Percentiles rank a stretch among this genome's conserved stretches.
Conservation (phyloP, 306 rosid genomes). For the Cucurbita maxima region DNA sequence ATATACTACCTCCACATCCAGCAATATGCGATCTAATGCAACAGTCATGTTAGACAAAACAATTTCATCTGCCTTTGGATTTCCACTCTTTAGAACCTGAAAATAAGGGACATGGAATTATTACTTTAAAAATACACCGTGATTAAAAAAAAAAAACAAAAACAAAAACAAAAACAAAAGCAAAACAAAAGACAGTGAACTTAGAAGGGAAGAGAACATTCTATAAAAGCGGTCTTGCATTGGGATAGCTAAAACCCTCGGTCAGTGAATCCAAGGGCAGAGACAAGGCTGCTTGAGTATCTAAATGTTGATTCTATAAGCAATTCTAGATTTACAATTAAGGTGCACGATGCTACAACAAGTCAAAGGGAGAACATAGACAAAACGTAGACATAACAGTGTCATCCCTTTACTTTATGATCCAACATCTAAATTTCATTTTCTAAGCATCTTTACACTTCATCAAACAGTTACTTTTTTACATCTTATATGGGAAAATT, state of each 20-base stretch:
- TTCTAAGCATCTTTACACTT: background rate
- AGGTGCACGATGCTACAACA: background rate
- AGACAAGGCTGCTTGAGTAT: background rate
- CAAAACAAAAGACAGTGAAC: background rate
- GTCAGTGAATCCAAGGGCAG: background rate
- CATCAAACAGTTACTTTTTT: background rate
- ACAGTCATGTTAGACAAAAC: conserved; percentile 72
- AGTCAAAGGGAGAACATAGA: background rate
- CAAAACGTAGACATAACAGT: background rate
- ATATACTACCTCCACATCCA: conserved; percentile 71
- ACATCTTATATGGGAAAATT: background rate
- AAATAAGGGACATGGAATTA: conserved; percentile 5
- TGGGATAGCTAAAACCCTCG: background rate
- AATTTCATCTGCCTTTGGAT: conserved; percentile 62
- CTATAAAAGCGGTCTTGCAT: background rate
- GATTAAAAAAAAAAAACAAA: background rate
- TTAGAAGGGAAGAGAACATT: background rate
- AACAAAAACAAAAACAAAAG: background rate
- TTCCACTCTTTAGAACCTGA: conserved; percentile 66
- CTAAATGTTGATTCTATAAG: background rate
- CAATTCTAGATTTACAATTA: background rate
- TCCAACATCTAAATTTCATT: background rate
- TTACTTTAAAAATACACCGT: background rate
- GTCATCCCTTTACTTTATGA: background rate
- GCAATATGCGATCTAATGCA: conserved; percentile 55